Base-by-base conservation (phyloP, 352 stramenopile genomes). In the Globisporangium spinosum region DNA sequence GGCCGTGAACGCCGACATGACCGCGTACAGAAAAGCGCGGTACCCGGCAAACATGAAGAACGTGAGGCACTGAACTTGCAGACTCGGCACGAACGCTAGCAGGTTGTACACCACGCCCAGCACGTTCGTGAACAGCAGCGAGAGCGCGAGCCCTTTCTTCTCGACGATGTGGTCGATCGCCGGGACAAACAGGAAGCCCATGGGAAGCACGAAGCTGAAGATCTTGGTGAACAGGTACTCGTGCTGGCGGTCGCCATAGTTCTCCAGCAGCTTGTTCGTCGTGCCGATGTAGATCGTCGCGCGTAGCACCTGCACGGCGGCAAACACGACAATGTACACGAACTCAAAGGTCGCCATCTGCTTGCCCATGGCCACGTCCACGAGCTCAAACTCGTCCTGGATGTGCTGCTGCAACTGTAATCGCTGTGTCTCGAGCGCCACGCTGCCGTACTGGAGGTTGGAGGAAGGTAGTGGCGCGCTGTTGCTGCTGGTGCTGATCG, bases 231-330 rank as follows among this genome's bases (percentile, higher is more conserved):
- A 96, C 0, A 94, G 29, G 65, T 82, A 91, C 35, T 72, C 77
- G 35, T 80, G 58, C 13, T 78, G 72, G n/a, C 64, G 72, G 62
- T 96, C 87, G 23, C 89, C 89, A 35, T 94, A 94, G 70, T 94
- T 93, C 0, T 89, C 79, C 12, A 96, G 74, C 55, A 91, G 65
- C 57, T 96, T 93, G 75, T 94, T 96, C 34, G 83, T 82, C 59
- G 89, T 93, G 64, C 89, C 89, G 64, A 96, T 95, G 74, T 93
- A 96, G 29, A 94, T 72, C 13, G 80, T 95, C 2, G 87, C 82
- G 8, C 87, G 87, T 25, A 96, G 72, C 43, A 95, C 82, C 49
- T 96, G 87, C 6, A 93, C 65, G 10, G 77, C 73, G 10, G 86
- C 83, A 72, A 90, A 94, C 22, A 79, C 59, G 58, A 92, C 70